Conservation (phyloP, 768 basidiomycete genomes). For the Terana coerulea region DNA sequence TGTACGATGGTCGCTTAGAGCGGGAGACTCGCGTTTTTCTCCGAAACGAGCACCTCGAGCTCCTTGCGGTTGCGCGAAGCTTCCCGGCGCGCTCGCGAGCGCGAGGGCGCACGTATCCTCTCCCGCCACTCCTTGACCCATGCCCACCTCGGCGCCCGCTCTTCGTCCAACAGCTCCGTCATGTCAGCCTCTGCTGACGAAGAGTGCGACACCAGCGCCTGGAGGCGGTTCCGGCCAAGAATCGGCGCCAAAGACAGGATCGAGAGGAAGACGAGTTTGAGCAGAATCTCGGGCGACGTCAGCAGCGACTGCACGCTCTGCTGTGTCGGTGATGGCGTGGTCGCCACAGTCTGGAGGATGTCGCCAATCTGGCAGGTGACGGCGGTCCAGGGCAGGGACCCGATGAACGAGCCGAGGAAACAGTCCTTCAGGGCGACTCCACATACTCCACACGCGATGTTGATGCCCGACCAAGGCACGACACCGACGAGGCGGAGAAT, state of each 20-base stretch:
- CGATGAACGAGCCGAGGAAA: slow-evolving; percentile 78
- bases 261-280: slow-evolving; percentile 81
- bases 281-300: slow-evolving; percentile 74
- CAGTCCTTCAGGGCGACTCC: slow-evolving; percentile 76
- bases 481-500: slow-evolving; percentile 88
- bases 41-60: slow-evolving; percentile 49
- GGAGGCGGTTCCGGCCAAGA: slow-evolving; percentile 65
- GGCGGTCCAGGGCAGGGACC: slow-evolving; percentile 84
- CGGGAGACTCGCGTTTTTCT: slow-evolving; percentile 38
- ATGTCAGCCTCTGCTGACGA: slow-evolving; percentile 16
- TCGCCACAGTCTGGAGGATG: slow-evolving; percentile 80
- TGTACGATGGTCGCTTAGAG: slow-evolving; percentile 12
- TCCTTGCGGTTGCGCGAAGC: slow-evolving; percentile 34
- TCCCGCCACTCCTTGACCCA: slow-evolving; percentile 71
- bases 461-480: slow-evolving; percentile 96
- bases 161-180: slow-evolving; percentile 28
- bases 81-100: slow-evolving; percentile 43
- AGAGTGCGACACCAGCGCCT: slow-evolving; percentile 44
- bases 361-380: slow-evolving; percentile 90
- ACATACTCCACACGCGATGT: slow-evolving; percentile 92
- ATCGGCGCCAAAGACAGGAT: slow-evolving; percentile 86
- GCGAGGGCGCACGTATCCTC: slow-evolving; percentile 53
- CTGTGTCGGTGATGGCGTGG: slow-evolving; percentile 61
- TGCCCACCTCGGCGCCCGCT: slow-evolving; percentile 45
- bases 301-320: slow-evolving; percentile 85